Conservation (phyloP, 2,329 filamentous ascomycete species). For the Chaetothyriales sp. region DNA sequence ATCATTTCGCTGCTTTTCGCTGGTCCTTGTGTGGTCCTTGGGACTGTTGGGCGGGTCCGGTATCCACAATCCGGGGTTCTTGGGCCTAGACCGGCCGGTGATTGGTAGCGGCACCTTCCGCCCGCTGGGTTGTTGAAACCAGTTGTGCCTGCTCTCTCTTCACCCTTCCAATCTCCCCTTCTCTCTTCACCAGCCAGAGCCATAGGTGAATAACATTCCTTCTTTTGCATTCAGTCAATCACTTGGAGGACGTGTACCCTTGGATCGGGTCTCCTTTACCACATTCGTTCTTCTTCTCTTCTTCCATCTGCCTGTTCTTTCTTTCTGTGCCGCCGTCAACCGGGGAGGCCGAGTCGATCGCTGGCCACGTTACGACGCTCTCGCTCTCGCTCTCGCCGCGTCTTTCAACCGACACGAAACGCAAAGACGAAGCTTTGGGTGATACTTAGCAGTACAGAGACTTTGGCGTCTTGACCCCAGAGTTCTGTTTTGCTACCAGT, state of each 20-base stretch:
- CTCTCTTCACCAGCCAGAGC: neutral
- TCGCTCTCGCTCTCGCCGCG: neutral
- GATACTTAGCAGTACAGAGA: neutral
- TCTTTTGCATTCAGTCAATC: neutral
- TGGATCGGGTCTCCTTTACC: conserved; percentile 3
- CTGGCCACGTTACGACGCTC: neutral
- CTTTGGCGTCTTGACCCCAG: neutral
- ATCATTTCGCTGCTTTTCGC: neutral
- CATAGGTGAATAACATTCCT: neutral
- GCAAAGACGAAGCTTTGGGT: neutral
- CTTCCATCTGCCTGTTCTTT: neutral
- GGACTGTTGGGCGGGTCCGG: neutral
- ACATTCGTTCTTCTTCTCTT: conserved; percentile 12
- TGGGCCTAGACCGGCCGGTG: neutral
- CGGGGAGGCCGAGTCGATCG: neutral
- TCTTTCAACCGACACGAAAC: neutral
- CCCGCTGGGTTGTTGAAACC: neutral
- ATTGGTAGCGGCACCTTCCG: neutral
- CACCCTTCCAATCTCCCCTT: neutral
- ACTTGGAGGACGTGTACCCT: neutral
- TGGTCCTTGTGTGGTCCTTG: neutral
- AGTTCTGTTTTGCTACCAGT: neutral
- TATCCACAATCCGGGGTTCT: neutral
- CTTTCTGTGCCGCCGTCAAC: neutral
- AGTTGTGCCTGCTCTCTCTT: neutral